Percentiles rank a stretch among this genome's conserved stretches.
These are phyloP conservation scores for Leccinum truebloodii DNA, from an alignment of 768 basidiomycete species.

Conservation along the genomic window DNA sequence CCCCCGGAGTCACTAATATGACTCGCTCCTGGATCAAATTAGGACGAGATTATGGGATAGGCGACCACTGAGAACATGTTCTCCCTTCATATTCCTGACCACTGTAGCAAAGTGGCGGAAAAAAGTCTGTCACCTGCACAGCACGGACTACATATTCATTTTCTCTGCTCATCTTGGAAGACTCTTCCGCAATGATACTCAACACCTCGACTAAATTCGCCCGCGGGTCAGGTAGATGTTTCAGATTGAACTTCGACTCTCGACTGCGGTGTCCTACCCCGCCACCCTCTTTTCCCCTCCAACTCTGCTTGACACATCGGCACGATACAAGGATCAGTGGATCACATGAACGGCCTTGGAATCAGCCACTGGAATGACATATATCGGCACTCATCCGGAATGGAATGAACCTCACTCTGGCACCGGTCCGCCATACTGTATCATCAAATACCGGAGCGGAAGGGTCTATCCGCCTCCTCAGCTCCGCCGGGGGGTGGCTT, in stretches of 20 bases:
- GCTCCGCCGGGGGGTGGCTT: constrained; percentile 16
- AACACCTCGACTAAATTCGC: constrained; percentile 45
- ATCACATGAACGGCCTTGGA: constrained; percentile 52
- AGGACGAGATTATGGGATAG: constrained; percentile 27
- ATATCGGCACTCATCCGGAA: constrained; percentile 68
- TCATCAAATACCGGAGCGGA: constrained; percentile 45
- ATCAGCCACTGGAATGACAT: constrained; percentile 56
- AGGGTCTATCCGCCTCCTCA: constrained; percentile 1
- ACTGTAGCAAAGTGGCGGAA: constrained; percentile 24
- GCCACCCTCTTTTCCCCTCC: constrained; percentile 70
- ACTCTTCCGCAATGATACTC: constrained; percentile 43
- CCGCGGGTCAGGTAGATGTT: constrained; percentile 46
- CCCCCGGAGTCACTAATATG: constrained; percentile 4
- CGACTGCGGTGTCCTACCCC: constrained; percentile 42
- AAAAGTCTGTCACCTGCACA: constrained; percentile 34
- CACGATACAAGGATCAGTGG: constrained; percentile 54
- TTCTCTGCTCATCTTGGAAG: constrained; percentile 21
- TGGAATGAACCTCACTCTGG: constrained; percentile 67
- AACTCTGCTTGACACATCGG: constrained; percentile 64
- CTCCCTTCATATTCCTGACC: constrained; percentile 21
- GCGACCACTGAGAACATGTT: constrained; percentile 24
- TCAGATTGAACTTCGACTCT: constrained; percentile 66
- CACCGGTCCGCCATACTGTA: constrained; percentile 49
- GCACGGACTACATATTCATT: constrained; percentile 19
- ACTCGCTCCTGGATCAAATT: constrained; percentile 19